Base-by-base conservation (phyloP, 352 stramenopile genomes). In the Pythium rishiriense region DNA sequence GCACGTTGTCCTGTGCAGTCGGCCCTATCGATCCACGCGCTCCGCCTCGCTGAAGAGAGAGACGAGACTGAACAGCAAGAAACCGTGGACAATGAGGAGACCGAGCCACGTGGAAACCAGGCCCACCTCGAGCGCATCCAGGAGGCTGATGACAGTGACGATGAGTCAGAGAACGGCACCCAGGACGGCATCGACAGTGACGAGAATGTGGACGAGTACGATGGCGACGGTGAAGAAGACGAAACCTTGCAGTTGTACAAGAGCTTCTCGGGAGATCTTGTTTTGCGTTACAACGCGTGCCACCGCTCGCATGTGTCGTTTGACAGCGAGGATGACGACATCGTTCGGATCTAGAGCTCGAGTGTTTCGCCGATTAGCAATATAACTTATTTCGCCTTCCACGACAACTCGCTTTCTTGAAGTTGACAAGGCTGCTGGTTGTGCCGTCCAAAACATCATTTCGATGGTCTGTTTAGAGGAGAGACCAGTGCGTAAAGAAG, bases 251-350 rank as follows among this genome's bases (percentile, higher is more conserved):
- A 64, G 55, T 25, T 70, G 28, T 70, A 70, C 63, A 70, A 70
- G 49, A 82, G 74, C 56, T 53, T 75, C 25, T 64, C 33, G 25
- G 74, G 67, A 35, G 71, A 81, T 48, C 61, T 70, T 7, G 72
- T 76, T 56, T 64, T 80, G 49, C 58, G 55, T 9, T 83, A 83
- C 58, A 87, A 33, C 71, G 75, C 7, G 57, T 3, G 28, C 17
- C 17, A 45, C n/a, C 43, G 26, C n/a, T 78, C n/a, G 39, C 49
- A 33, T 64, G 73, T 48, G 21, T 24, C 47, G 15, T 60, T 50
- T 24, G 64, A 70, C 6, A 24, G 62, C n/a, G 64, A 70, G 37
- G 50, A 70, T 28, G 43, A 70, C 45, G 64, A 70, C 35, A 29
- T 66, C 19, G 64, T 70, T 28, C 51, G 50, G 14, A 66, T 70